Conservation (phyloP, 495 filamentous ascomycete genomes). For the Penicillium lagena region DNA sequence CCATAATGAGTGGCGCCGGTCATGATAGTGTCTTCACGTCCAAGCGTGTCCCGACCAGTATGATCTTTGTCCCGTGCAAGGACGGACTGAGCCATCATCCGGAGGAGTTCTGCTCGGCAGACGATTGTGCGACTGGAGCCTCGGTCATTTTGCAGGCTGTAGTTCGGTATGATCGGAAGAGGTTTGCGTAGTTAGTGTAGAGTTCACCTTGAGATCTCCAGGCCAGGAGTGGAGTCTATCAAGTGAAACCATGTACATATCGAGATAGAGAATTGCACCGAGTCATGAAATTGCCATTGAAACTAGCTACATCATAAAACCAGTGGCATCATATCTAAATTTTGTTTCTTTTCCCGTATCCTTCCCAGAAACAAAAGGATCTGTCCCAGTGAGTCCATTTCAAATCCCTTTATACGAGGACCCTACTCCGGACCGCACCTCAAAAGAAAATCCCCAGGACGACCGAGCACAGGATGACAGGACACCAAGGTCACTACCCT, state of each 20-base stretch:
- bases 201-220: too few relatives aligned
- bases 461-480: slow-evolving; percentile 31
- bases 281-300: slow-evolving; percentile 28
- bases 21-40: slow-evolving; percentile 63
- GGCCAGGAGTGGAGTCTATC: too few relatives aligned
- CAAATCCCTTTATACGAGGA: slow-evolving; percentile 9
- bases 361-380: slow-evolving; percentile 10
- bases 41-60: slow-evolving; percentile 53
- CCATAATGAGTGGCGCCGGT: slow-evolving; percentile 50
- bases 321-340: slow-evolving; percentile 20
- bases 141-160: slow-evolving; percentile 58
- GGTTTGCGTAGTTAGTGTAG: slow-evolving; percentile 12
- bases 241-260: neutral
- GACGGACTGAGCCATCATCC: slow-evolving; percentile 64
- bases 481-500: slow-evolving; percentile 22
- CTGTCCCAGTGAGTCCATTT: slow-evolving; percentile 24
- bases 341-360: slow-evolving; percentile 24
- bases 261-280: slow-evolving; percentile 4
- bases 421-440: slow-evolving; percentile 27
- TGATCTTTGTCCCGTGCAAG: slow-evolving; percentile 63
- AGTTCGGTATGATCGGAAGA: slow-evolving; percentile 51
- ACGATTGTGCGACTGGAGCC: slow-evolving; percentile 58
- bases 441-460: slow-evolving; percentile 21
- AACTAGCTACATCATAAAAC: slow-evolving; percentile 26
- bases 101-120: slow-evolving; percentile 51